These are phyloP conservation scores for Cucumis hystrix DNA, from an alignment of 306 rosid genomes.

Conservation along the genomic window DNA sequence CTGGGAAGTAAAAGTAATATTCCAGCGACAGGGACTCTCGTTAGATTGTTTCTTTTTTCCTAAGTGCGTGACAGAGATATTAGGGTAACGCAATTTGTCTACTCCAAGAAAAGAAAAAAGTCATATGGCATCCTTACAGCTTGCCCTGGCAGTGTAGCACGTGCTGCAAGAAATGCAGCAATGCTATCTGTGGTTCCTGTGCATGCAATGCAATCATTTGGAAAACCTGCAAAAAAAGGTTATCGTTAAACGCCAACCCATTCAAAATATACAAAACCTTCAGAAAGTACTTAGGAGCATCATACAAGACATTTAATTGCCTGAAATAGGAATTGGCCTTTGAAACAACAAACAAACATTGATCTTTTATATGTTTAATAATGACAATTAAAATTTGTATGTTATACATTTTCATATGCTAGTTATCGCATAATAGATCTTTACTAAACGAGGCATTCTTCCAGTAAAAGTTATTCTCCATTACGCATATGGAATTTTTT, in stretches of 20 bases:
- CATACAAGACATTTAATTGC: neutral
- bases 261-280: neutral
- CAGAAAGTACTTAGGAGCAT: neutral
- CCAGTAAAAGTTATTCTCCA: neutral
- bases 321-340: neutral
- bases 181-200: constrained; percentile 93
- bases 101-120: neutral
- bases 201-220: constrained; percentile 62
- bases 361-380: neutral
- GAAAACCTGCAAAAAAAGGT: constrained; percentile 50
- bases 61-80: neutral
- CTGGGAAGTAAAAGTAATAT: neutral
- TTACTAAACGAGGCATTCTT: neutral
- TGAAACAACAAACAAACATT: neutral
- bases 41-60: neutral
- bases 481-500: neutral
- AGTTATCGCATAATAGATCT: neutral
- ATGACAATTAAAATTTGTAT: neutral
- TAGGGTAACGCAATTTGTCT: neutral
- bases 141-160: constrained; percentile 70
- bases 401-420: neutral
- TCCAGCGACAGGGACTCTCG: neutral
- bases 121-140: constrained; percentile 41
- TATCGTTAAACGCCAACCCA: neutral
- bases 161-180: constrained; percentile 92